phyloP scores from a whole-genome alignment of 2,329 filamentous ascomycete species.

The Penicillium sp. region DNA sequence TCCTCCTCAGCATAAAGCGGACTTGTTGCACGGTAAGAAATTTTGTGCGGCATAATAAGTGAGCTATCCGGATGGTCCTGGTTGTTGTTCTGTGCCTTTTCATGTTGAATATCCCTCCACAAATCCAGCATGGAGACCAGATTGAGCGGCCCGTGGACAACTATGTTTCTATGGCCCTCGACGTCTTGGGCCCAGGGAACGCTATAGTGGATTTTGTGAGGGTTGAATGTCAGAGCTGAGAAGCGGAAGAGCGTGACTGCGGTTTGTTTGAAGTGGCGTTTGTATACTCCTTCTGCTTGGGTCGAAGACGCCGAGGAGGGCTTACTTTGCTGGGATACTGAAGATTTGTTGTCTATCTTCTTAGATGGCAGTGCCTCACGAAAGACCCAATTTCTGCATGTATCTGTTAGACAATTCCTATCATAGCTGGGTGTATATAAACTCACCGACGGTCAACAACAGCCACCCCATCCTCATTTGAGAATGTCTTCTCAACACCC shows the following conservation, averaged over 20 bases:
- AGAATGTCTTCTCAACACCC: constrained; percentile 53
- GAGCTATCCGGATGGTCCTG: constrained; percentile 8
- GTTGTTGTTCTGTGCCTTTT: constrained; percentile 8
- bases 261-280: constrained; percentile 53
- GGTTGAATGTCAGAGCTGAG: constrained; percentile 87
- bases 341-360: background rate
- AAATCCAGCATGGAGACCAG: constrained; percentile 67
- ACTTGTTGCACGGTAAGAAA: constrained; percentile 48
- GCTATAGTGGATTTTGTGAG: constrained; percentile 88
- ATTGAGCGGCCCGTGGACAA: constrained; percentile 84
- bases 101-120: constrained; percentile 37
- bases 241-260: constrained; percentile 78
- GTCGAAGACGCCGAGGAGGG: background rate
- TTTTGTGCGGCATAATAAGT: constrained; percentile 36
- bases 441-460: constrained; percentile 38
- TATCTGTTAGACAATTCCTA: constrained; percentile 22
- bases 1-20: constrained; percentile 49
- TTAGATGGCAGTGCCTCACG: constrained; percentile 19
- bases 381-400: constrained; percentile 18
- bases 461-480: constrained; percentile 34
- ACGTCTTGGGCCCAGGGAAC: constrained; percentile 61
- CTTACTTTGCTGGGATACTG: background rate
- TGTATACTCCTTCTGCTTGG: constrained; percentile 15
- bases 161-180: constrained; percentile 69
- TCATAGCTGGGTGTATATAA: constrained; percentile 8